Evolutionary conservation across 1,284 basidiomycete genomes (phyloP), one percentile per base, ranked within the genome.

Genomic region (Irpex lacteus): DNA sequence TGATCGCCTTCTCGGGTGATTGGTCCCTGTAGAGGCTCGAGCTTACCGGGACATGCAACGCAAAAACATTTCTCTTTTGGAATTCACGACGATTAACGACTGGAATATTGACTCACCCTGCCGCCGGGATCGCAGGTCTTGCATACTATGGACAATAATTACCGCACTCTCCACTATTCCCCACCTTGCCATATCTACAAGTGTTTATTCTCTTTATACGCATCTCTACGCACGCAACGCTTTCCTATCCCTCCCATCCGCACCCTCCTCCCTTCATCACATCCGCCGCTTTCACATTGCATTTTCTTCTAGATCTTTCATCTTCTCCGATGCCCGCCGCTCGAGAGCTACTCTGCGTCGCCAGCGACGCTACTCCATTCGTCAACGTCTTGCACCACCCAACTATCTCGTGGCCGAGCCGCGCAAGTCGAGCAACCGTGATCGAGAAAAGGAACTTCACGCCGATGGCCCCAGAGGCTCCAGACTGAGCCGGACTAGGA

Each of bases 81-180:
- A 19, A 47, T 49, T 63, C 19, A 63, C 52, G 62, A 63, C 53
- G 26, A 26, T 44, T 73, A 79, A 82, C 73, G 74, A 81, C 54
- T 76, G 75, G 74, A 76, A 74, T 71, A 54, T 26, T 26, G 26
- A 26, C 26, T 26, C 26, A 73, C 44, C 38, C 52, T 55, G 49
- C 82, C 82, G 82, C 83, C 78, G 76, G 85, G 85, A 78, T 78
- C 76, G 80, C 81, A 81, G 82, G 74, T 74, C 81, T 26, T 81
- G 78, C 77, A 76, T 69, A 74, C 74, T 70, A 79, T 70, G 80
- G 80, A 82, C 80, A 75, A 67, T 70, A 69, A 26, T 60, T 69
- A 65, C 63, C 64, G 59, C 65, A 67, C 53, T 67, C 60, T 62
- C 60, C 65, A 56, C 69, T 59, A 68, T 61, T 67, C 64, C 64